Base-by-base conservation (phyloP, 495 filamentous ascomycete species). In the Penicillium antarcticum region DNA sequence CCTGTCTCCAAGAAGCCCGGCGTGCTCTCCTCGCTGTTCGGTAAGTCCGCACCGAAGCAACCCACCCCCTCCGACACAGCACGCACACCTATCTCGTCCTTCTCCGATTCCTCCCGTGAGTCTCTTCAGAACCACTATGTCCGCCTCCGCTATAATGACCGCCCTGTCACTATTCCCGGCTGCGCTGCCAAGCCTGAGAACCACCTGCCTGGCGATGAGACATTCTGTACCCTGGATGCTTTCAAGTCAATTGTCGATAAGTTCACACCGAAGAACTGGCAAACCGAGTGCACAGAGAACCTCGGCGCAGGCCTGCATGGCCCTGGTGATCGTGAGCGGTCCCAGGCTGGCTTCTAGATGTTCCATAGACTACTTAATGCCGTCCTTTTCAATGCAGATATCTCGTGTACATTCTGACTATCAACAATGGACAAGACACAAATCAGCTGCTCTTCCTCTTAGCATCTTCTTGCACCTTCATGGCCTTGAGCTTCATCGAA, bases 241-340 rank as follows among this genome's bases (percentile, higher is more conserved):
- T 98, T 98, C 79, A 97, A 97, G 67, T 73, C 79, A 42, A 89
- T 96, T 55, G 87, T 92, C 14, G 91, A 96, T 67, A 89, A 90
- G 56, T 94, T 90, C 62, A 92, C 88, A 5, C 94, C 94, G 0
- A 67, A 73, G 42, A 80, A 87, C 60, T 97, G 89, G 92, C 86
- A 81, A 60, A 63, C 77, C 41, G 84, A 88, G 40, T 98, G 94
- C 66, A 64, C 74, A 13, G 69, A 73, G 31, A 91, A 92, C 55
- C 52, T 87, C 35, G 80, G 84, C 8, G 61, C 68, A 39, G 74
- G 72, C 1, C 44, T 73, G 34, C 67, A 66, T 39, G 74, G 74
- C 3, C 69, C 70, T 43, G 61, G 65, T 45, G 60, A 67, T 26
- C 52, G 44, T 35, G 67, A 70, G 40, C 68, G 67, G 39, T 45